Conservation (phyloP, 768 basidiomycete genomes). For the Crucibulum laeve region DNA sequence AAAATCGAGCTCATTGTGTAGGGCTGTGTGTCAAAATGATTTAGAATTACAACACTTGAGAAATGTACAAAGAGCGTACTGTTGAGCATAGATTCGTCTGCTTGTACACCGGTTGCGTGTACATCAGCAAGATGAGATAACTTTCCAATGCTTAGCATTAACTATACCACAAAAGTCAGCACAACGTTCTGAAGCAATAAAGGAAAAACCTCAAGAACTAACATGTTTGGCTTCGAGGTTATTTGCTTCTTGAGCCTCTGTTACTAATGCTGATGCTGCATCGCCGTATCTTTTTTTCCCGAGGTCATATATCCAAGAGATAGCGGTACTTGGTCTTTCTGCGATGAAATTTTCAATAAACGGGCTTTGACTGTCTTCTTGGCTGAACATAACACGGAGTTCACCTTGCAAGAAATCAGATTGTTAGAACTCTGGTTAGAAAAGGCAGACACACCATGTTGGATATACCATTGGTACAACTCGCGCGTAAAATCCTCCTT, state of each 20-base stretch:
- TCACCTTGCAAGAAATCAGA: constrained; percentile 49
- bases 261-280: constrained; percentile 60
- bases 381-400: constrained; percentile 75
- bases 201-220: constrained; percentile 20
- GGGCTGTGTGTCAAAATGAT: constrained; percentile 38
- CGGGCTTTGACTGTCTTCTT: constrained; percentile 54
- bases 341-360: constrained; percentile 76
- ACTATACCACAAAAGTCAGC: constrained; percentile 34
- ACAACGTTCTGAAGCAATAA: neutral
- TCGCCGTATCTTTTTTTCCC: constrained; percentile 60
- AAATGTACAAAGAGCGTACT: constrained; percentile 29
- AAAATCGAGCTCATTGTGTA: constrained; percentile 86
- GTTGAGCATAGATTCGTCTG: constrained; percentile 52
- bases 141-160: constrained; percentile 90
- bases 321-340: constrained; percentile 46
- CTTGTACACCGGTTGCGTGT: constrained; percentile 45
- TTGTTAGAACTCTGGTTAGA: neutral
- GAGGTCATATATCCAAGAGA: constrained; percentile 89
- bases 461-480: constrained; percentile 91
- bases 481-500: constrained; percentile 83
- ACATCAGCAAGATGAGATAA: constrained; percentile 77
- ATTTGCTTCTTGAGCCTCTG: constrained; percentile 52
- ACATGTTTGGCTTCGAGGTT: constrained; percentile 79
- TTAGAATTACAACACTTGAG: neutral
- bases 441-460: constrained; percentile 55